phyloP scores from a whole-genome alignment of 2,329 filamentous ascomycete species.

The Nemania sp. region DNA sequence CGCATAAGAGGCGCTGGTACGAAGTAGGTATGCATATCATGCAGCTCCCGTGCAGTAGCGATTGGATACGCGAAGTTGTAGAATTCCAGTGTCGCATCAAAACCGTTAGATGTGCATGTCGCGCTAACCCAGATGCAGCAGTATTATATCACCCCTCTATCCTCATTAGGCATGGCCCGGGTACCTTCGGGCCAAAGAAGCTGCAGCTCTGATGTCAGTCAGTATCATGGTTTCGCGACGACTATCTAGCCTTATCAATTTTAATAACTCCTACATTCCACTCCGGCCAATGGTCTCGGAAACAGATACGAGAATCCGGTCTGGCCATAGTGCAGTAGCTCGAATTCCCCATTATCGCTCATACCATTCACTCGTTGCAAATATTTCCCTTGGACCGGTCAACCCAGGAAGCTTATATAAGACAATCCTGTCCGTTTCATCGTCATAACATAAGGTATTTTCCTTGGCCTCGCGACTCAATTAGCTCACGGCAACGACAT shows the following conservation, averaged over 20 bases:
- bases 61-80: too few species aligned
- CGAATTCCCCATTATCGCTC: neutral
- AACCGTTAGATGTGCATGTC: too few species aligned
- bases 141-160: slow-evolving; percentile 8
- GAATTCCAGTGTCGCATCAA: too few species aligned
- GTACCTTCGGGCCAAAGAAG: neutral
- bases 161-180: slow-evolving; percentile 3
- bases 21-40: slow-evolving; percentile 11
- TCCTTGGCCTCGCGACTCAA: neutral
- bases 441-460: too few species aligned
- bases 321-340: neutral
- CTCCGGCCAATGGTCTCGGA: slow-evolving; percentile 9
- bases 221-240: slow-evolving; percentile 2
- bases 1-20: neutral
- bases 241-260: neutral
- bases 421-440: too few species aligned
- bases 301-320: neutral
- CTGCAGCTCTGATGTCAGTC: slow-evolving; percentile 24
- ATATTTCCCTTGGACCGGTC: neutral
- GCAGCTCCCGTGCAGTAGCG: slow-evolving; percentile 2
- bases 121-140: slow-evolving; percentile 10
- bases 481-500: neutral
- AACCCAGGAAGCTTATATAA: too few species aligned
- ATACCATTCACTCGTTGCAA: neutral
- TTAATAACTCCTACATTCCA: slow-evolving; percentile 14